These are phyloP conservation scores for Gonapodya prolifera DNA, from an alignment of 192 early-diverging fungal species.

Conservation along the genomic window DNA sequence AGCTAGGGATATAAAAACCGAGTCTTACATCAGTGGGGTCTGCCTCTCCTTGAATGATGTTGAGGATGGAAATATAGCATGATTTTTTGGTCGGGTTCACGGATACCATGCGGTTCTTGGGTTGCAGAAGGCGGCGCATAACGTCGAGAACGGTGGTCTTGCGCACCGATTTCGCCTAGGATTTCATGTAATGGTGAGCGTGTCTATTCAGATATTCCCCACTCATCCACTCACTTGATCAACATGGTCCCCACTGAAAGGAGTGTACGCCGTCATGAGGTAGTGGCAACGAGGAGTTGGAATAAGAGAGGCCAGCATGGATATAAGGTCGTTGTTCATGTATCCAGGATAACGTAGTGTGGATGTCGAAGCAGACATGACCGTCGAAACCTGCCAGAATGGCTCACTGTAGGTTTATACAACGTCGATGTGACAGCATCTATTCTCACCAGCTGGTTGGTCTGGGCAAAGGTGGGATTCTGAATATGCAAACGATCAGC, in stretches of 20 bases:
- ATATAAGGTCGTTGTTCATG: constrained; percentile 98
- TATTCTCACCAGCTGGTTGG: constrained; percentile 75
- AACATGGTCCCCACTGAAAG: constrained; percentile 84
- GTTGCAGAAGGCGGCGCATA: constrained; percentile 89
- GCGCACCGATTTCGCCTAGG: constrained; percentile 74
- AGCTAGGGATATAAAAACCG: not conserved
- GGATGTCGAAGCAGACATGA: constrained; percentile 92
- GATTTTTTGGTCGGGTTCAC: constrained; percentile 77
- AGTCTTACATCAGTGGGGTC: constrained; percentile 85
- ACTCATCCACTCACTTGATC: constrained; percentile 64
- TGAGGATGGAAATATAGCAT: constrained; percentile 95
- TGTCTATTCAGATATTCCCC: no score
- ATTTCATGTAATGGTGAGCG: not conserved
- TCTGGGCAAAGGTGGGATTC: constrained; percentile 88
- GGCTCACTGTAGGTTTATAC: not conserved
- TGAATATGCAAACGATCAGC: constrained; percentile 84
- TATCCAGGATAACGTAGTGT: constrained; percentile 97
- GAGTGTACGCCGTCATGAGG: constrained; percentile 89
- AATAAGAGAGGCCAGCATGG: constrained; percentile 88
- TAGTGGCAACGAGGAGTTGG: constrained; percentile 98
- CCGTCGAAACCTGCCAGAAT: constrained; percentile 70
- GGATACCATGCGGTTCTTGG: constrained; percentile 97
- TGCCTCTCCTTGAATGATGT: constrained; percentile 98
- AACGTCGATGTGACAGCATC: not conserved
- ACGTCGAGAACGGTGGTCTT: constrained; percentile 97